Evolutionary conservation across 805 yeast species (phyloP), one percentile per base, ranked within the genome.

Genomic region (Komagataella pseudopastoris): DNA sequence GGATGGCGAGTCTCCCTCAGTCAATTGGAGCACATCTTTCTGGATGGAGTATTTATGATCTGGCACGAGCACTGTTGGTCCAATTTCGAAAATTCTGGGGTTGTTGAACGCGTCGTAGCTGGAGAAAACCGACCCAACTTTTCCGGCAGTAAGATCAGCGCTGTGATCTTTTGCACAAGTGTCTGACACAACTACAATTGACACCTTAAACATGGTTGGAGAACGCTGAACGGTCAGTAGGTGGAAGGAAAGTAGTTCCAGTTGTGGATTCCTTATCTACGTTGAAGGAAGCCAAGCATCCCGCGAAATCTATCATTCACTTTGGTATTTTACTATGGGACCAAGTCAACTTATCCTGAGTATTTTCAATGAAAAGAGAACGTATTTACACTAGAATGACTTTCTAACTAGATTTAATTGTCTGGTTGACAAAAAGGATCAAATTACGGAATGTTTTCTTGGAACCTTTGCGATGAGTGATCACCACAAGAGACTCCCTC

Each of bases 141-240:
- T 30, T 8, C 14, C 39, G 8, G 39, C 39, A 4, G 39, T 30
- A 30, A 30, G 39, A 54, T 73, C 77, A 24, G 54, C 54, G 3
- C 65, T 50, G 1, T 55, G 52, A 51, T 69, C 71, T 16, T 54
- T 53, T 22, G 51, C 53, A 49, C 75, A 70, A 1, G 72, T 70
- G 51, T 73, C 77, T 1, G 77, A 72, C 2, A 71, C 63, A 10
- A 73, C 57, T n/a, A 73, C 48, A 6, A 72, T 50, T 1, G 66
- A 71, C 6, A 66, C 68, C 3, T 56, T 55, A 50, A 61, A 62
- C 47, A 45, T 45, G 24, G 8, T 4, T 30, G 39, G 14, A 30
- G 5, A 10, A 14, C 4, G 12, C 12, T 7, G 39, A 30, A 14
- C 14, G 39, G n/a, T 8, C 39, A 30, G 14, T 30, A 8, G 39